Conservation (phyloP, 73 alveolate genomes). For the Tetrahymena elliotti region DNA sequence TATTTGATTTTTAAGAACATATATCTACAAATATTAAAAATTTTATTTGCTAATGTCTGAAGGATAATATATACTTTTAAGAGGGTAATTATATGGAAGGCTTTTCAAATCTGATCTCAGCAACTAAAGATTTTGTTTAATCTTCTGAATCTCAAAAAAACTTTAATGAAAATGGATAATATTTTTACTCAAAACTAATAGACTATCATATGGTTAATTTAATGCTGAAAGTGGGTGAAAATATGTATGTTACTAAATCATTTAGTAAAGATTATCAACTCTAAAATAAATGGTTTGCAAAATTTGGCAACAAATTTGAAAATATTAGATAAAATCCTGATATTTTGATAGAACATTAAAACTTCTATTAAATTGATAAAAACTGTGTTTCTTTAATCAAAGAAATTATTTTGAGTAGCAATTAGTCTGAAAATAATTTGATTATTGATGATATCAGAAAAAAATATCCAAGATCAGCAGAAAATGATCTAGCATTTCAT, state of each 20-base stretch:
- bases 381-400: too few species aligned
- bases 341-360: too few species aligned
- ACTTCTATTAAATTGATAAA: too few species aligned
- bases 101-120: not conserved
- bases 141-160: not conserved
- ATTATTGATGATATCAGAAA: too few species aligned
- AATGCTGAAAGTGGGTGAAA: not conserved
- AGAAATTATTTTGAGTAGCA: too few species aligned
- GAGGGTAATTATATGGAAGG: not conserved
- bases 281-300: not conserved
- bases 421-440: too few species aligned
- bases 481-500: too few species aligned
- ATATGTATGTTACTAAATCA: not conserved
- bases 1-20: not conserved
- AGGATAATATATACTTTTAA: not conserved
- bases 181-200: not conserved
- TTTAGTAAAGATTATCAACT: not conserved
- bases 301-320: not conserved
- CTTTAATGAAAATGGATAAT: too few species aligned
- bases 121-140: not conserved
- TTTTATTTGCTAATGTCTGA: not conserved
- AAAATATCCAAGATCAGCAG: too few species aligned
- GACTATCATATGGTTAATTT: not conserved
- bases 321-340: not conserved
- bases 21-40: not conserved